Percentiles rank a stretch among this genome's conserved stretches.
Conservation (phyloP, 2,329 filamentous ascomycete species). For the Thelonectria discophora region DNA sequence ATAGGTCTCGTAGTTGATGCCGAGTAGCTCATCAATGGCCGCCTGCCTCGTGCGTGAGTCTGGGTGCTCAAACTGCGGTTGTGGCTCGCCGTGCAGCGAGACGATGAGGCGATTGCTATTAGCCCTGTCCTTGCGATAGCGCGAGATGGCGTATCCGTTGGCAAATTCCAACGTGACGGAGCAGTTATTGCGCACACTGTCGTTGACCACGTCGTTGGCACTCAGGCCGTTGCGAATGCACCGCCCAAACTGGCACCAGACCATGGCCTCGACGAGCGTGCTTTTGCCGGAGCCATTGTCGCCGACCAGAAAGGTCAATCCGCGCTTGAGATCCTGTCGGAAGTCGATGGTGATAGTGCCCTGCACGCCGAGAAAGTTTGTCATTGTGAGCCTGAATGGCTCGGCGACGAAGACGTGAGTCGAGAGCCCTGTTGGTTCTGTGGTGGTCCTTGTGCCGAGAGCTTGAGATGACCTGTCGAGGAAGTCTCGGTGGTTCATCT, state of each 20-base stretch:
- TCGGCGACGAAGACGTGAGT: slow-evolving; percentile 30
- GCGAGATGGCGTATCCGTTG: slow-evolving; percentile 33
- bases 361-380: slow-evolving; percentile 36
- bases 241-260: slow-evolving; percentile 33
- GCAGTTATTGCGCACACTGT: slow-evolving; percentile 30
- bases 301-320: slow-evolving; percentile 31
- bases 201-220: slow-evolving; percentile 33
- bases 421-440: slow-evolving; percentile 12
- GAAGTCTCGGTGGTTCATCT: slow-evolving; percentile 25
- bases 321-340: slow-evolving; percentile 20
- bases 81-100: slow-evolving; percentile 20
- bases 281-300: slow-evolving; percentile 38
- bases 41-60: slow-evolving; percentile 20
- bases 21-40: slow-evolving; percentile 33
- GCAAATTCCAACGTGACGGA: slow-evolving; percentile 32
- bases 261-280: slow-evolving; percentile 30
- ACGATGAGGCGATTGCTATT: slow-evolving; percentile 28
- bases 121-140: slow-evolving; percentile 30
- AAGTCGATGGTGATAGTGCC: slow-evolving; percentile 29
- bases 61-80: slow-evolving; percentile 25
- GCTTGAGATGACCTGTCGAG: slow-evolving; percentile 20
- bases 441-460: slow-evolving; percentile 13
- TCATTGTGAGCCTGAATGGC: slow-evolving; percentile 30
- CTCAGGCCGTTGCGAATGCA: slow-evolving; percentile 29
- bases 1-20: slow-evolving; percentile 32